phyloP scores from a whole-genome alignment of 2,329 filamentous ascomycete species.

The Neonectria ditissima region DNA sequence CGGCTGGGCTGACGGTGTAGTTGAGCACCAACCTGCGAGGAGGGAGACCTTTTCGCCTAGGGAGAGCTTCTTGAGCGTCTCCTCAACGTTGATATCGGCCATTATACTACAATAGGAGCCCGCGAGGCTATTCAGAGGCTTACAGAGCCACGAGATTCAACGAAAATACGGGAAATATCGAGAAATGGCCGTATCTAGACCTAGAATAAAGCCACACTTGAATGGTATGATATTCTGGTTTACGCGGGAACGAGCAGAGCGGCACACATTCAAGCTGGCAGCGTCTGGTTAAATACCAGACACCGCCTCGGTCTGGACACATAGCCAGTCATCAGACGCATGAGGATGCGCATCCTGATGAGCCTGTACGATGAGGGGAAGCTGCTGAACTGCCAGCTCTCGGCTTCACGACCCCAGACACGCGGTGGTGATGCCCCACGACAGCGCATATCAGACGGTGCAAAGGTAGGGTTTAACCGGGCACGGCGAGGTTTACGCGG shows the following conservation, averaged over 20 bases:
- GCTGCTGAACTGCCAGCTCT: not conserved
- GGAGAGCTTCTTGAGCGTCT: slow-evolving; percentile 65
- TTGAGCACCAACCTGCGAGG: slow-evolving; percentile 56
- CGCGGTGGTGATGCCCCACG: slow-evolving; percentile 10
- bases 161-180: not conserved
- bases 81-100: slow-evolving; percentile 66
- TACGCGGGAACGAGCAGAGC: slow-evolving; percentile 10
- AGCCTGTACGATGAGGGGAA: slow-evolving; percentile 3
- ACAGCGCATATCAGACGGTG: not conserved
- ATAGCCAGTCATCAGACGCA: not conserved
- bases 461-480: not conserved
- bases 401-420: slow-evolving; percentile 10
- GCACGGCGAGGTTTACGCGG: slow-evolving; percentile 16
- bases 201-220: not conserved
- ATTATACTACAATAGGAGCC: slow-evolving; percentile 46
- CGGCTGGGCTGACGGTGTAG: not conserved
- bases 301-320: not conserved
- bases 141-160: not conserved
- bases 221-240: slow-evolving; percentile 1
- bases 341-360: slow-evolving; percentile 4
- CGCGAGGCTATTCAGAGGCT: not conserved
- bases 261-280: not conserved
- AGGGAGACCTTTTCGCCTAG: slow-evolving; percentile 65
- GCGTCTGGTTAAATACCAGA: slow-evolving; percentile 8
- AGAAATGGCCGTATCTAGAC: not conserved